Percentiles rank a stretch among this genome's conserved stretches.
phyloP scores from a whole-genome alignment of 139 green algal species.

The Eudorina sp. region DNA sequence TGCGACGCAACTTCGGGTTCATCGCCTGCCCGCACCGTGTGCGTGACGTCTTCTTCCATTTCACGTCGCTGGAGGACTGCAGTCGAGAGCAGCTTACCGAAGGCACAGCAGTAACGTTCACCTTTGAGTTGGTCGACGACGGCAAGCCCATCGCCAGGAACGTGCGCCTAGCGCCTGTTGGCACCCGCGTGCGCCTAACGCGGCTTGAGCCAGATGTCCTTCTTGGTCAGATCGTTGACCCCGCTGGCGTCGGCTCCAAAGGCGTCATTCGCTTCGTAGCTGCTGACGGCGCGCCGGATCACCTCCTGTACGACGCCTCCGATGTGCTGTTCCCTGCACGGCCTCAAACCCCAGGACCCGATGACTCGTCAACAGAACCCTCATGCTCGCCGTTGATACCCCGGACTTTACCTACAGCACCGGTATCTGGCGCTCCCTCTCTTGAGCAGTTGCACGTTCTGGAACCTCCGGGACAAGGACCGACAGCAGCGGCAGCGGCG shows the following conservation, averaged over 20 bases:
- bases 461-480: no score
- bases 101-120: slow-evolving; percentile 30
- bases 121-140: background rate
- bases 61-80: slow-evolving; percentile 25
- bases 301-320: slow-evolving; percentile 5
- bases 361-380: no score
- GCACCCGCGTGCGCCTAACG: slow-evolving; percentile 25
- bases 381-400: no score
- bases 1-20: slow-evolving; percentile 1
- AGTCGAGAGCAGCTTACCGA: background rate
- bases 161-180: slow-evolving; percentile 31
- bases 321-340: background rate
- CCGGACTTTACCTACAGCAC: no score
- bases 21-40: background rate
- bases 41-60: slow-evolving; percentile 24
- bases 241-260: background rate
- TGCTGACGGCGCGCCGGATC: background rate
- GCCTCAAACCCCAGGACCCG: no score
- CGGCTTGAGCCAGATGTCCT: background rate
- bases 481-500: no score
- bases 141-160: background rate
- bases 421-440: no score
- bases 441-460: no score
- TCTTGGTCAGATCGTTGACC: background rate
- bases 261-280: slow-evolving; percentile 28